Percentiles rank a stretch among this genome's conserved stretches.
These are phyloP conservation scores for Cordyceps tenuipes DNA, from an alignment of 2,329 filamentous ascomycete genomes.

Conservation along the genomic window DNA sequence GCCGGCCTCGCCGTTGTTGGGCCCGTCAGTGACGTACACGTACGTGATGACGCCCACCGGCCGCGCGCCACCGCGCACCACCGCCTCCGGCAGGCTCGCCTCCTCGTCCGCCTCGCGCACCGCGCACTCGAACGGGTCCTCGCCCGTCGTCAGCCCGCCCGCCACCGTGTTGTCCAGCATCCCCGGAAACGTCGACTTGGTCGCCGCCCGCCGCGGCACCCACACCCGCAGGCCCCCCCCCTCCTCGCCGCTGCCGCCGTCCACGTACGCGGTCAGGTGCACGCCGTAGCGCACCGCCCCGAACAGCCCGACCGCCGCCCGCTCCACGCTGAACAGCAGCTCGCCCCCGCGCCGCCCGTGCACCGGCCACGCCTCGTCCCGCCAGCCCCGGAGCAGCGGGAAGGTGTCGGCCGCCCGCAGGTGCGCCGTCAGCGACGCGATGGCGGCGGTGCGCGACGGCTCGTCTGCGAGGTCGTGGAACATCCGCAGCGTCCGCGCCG, in stretches of 20 bases:
- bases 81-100: slow-evolving; percentile 63
- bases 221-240: slow-evolving; percentile 62
- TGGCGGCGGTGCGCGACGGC: slow-evolving; percentile 50
- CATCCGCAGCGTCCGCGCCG: slow-evolving; percentile 54
- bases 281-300: slow-evolving; percentile 72
- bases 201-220: slow-evolving; percentile 67
- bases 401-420: slow-evolving; percentile 69
- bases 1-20: slow-evolving; percentile 70
- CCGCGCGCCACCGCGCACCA: slow-evolving; percentile 54
- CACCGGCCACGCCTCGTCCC: slow-evolving; percentile 71
- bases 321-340: slow-evolving; percentile 66
- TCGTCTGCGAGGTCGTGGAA: slow-evolving; percentile 49
- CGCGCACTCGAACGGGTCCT: slow-evolving; percentile 71
- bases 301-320: slow-evolving; percentile 65
- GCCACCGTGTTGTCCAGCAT: slow-evolving; percentile 95
- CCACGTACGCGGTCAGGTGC: slow-evolving; percentile 69
- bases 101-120: slow-evolving; percentile 86
- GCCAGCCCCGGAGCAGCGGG: slow-evolving; percentile 67
- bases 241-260: slow-evolving; percentile 25
- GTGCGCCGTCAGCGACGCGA: slow-evolving; percentile 50
- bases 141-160: slow-evolving; percentile 66
- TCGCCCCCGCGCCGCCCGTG: slow-evolving; percentile 52
- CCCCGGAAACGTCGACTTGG: slow-evolving; percentile 81
- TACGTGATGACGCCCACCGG: slow-evolving; percentile 71
- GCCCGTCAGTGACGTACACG: slow-evolving; percentile 67